A percentile compares a stretch with the other conserved stretches of the same genome.
These are phyloP conservation scores for Strobilomyces confusus DNA, from an alignment of 768 basidiomycete species.

Conservation along the genomic window DNA sequence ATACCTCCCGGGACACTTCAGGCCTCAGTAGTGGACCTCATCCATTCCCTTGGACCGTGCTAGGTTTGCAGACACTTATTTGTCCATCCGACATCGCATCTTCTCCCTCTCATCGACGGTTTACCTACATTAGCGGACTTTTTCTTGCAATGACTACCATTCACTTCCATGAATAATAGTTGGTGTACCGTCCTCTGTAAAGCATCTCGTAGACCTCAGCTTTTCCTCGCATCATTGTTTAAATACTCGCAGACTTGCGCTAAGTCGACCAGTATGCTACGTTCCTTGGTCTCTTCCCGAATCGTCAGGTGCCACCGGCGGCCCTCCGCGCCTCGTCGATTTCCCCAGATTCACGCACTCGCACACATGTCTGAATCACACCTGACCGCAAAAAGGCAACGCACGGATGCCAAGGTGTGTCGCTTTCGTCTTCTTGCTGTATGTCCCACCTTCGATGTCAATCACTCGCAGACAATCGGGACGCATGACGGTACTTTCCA, in stretches of 20 bases:
- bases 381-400: slow-evolving; percentile 39
- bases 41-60: slow-evolving; percentile 18
- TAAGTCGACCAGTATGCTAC: too few relatives aligned
- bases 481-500: slow-evolving; percentile 97
- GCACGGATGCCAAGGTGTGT: slow-evolving; percentile 40
- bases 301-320: not conserved
- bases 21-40: slow-evolving; percentile 9
- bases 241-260: not conserved
- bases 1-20: slow-evolving; percentile 11
- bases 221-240: not conserved
- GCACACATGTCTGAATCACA: slow-evolving; percentile 20
- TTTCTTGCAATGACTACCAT: slow-evolving; percentile 12
- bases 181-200: slow-evolving; percentile 21
- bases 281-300: not conserved
- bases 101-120: slow-evolving; percentile 26
- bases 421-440: not conserved
- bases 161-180: slow-evolving; percentile 17
- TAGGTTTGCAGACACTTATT: slow-evolving; percentile 15
- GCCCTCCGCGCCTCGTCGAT: not conserved
- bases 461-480: slow-evolving; percentile 63
- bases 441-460: not conserved
- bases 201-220: slow-evolving; percentile 18
- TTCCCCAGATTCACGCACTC: not conserved
- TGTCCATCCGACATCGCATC: slow-evolving; percentile 19
- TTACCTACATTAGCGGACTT: slow-evolving; percentile 24